Base-by-base conservation (phyloP, 1,139 yeast genomes). In the Magnusiomyces paraingens region DNA sequence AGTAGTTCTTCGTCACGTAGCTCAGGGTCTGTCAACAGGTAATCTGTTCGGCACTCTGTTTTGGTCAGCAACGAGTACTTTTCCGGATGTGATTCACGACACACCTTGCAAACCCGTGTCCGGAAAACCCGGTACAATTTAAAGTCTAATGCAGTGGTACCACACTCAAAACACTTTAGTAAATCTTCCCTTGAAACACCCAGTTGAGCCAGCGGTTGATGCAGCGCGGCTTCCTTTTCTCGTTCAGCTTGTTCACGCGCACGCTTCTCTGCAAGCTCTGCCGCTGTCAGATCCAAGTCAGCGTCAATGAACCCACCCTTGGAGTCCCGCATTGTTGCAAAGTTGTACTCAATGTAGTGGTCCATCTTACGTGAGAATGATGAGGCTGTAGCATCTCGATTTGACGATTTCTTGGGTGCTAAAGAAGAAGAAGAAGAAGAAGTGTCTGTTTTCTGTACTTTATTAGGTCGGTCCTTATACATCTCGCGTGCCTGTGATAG, bases 31-130 rank as follows among this genome's bases (percentile, higher is more conserved):
- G 99, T 93, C 41, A 93, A 69, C 47, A 93, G 77, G 65, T 94
- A 94, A 70, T 94, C 99, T 61, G 87, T 94, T 52, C 83, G 81
- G 68, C 97, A 89, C 70, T 94, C 99, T 0, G 99, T 94, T 70
- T 94, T 94, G 11, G 99, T 94, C 52, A 94, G 72, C 36, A 94
- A 70, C 0, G 98, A 81, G 66, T 91, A 94, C 66, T 93, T 93
- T 51, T 94, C 96, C 0, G 96, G 96, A 29, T 73, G 72, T 53
- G 77, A 77, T 60, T 81, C 81, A 38, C 82, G 81, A 69, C 99
- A 93, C 50, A 78, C 74, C 51, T 85, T 79, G 69, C 99, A 94
- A 5, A 91, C 96, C 12, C 89, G 74, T 26, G 84, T 72, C 36
- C 77, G 74, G 72, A 91, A 94, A 45, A 83, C 81, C 17, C 84